Evolutionary conservation across 2,329 filamentous ascomycete species (phyloP).

Genomic region (Fusarium compactum): DNA sequence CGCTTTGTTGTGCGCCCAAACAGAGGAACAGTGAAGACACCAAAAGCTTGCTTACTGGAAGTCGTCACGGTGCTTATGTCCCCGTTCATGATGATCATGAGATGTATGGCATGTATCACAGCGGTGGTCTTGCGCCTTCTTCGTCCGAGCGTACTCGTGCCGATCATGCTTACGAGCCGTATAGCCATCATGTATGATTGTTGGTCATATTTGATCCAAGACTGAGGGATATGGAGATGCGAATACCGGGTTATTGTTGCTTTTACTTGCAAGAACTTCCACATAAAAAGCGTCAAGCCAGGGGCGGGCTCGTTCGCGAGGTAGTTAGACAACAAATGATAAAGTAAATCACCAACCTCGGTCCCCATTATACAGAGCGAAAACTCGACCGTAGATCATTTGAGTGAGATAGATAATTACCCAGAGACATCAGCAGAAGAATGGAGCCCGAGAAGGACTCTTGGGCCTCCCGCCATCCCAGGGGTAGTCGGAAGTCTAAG

Average conservation of each 20-base stretch:
- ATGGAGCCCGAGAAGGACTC: not conserved
- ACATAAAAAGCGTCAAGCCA: not conserved
- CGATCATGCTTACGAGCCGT: not conserved
- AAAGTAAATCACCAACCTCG: not conserved
- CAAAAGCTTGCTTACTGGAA: not conserved
- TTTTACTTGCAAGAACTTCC: not conserved
- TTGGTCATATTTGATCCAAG: no score
- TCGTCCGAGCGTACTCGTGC: not conserved
- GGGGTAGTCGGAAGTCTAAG: not conserved
- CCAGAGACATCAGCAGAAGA: not conserved
- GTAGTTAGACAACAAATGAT: not conserved
- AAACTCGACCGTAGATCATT: not conserved
- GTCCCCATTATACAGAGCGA: not conserved
- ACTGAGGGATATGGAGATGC: no score
- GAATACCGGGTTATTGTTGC: not conserved
- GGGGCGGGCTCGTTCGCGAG: not conserved
- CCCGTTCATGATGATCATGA: not conserved
- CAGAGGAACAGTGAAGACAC: not conserved
- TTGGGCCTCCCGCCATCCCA: no score
- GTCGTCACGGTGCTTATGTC: not conserved
- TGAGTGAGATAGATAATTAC: not conserved
- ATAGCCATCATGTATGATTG: not conserved
- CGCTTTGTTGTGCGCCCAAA: not conserved
- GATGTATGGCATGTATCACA: not conserved
- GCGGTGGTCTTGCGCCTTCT: not conserved